Conservation (phyloP, 1,139 yeast species). For the Hanseniaspora sp. region DNA sequence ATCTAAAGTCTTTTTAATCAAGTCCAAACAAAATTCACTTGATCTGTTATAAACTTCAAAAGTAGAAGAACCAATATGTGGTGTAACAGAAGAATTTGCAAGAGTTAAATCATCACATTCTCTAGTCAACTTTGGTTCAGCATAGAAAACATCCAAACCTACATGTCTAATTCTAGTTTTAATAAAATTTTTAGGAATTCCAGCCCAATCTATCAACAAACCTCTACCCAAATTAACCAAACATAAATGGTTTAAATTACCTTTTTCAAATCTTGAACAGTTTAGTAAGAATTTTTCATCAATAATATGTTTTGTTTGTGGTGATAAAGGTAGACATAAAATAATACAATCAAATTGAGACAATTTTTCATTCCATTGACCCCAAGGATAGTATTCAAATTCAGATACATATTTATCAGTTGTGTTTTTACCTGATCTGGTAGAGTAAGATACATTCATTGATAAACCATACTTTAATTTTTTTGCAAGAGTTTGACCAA, state of each 20-base stretch:
- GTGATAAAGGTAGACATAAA: constrained; percentile 57
- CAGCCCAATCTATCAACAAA: constrained; percentile 55
- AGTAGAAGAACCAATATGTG: constrained; percentile 72
- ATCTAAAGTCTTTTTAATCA: not conserved
- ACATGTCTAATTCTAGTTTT: constrained; percentile 56
- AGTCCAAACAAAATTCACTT: constrained; percentile 13
- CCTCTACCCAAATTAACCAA: constrained; percentile 79
- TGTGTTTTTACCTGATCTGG: constrained; percentile 37
- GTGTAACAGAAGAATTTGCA: constrained; percentile 55
- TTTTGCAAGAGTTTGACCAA: constrained; percentile 54
- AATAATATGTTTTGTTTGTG: constrained; percentile 47
- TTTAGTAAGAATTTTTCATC: constrained; percentile 39
- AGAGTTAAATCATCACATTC: constrained; percentile 36
- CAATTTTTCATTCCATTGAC: constrained; percentile 17
- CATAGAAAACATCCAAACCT: constrained; percentile 70
- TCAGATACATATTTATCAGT: constrained; percentile 19
- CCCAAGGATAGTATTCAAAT: constrained; percentile 35
- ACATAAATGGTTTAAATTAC: constrained; percentile 36
- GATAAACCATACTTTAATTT: constrained; percentile 47
- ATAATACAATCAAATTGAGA: constrained; percentile 45
- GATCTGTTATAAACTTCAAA: constrained; percentile 35
- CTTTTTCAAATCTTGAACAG: constrained; percentile 29
- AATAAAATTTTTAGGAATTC: constrained; percentile 44
- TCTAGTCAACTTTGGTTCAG: constrained; percentile 56
- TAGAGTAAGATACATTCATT: constrained; percentile 58